These are phyloP conservation scores for Trametes gibbosa DNA, from an alignment of 768 basidiomycete species.

Conservation along the genomic window DNA sequence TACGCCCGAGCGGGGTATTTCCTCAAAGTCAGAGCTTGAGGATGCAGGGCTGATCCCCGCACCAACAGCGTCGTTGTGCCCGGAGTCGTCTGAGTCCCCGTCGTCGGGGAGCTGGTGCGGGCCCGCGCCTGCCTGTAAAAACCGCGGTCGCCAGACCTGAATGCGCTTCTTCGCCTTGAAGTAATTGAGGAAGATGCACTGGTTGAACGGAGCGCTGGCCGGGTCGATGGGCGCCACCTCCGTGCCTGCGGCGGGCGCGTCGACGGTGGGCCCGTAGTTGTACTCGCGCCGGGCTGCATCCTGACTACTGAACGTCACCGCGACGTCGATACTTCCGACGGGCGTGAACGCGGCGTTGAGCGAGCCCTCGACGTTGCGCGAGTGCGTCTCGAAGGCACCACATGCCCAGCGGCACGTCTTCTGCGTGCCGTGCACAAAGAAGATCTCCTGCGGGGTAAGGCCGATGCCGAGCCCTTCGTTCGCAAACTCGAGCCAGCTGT, in stretches of 20 bases:
- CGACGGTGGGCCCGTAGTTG: neutral
- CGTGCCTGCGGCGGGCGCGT: neutral
- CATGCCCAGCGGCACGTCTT: conserved; percentile 2
- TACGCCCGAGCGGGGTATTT: neutral
- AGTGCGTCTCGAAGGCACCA: neutral
- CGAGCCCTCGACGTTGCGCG: neutral
- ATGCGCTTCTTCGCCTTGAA: conserved; percentile 14
- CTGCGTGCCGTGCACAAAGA: conserved; percentile 3
- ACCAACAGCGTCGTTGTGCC: neutral
- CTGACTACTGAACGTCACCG: neutral
- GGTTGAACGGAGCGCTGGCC: neutral
- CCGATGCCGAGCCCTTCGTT: neutral
- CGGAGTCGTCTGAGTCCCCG: neutral
- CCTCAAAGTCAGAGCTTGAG: neutral
- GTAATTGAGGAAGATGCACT: conserved; percentile 18
- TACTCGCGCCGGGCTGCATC: neutral
- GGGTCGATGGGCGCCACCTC: neutral
- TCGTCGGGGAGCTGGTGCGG: conserved; percentile 2
- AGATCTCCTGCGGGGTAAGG: neutral
- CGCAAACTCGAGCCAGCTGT: conserved; percentile 6
- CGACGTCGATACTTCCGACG: neutral
- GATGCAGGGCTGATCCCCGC: neutral
- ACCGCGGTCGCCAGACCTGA: neutral
- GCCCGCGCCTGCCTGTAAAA: conserved; percentile 11
- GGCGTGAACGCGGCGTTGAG: neutral